Evolutionary conservation across 805 yeast species (phyloP).

Genomic region (Kregervanrija pseudodelftensis): DNA sequence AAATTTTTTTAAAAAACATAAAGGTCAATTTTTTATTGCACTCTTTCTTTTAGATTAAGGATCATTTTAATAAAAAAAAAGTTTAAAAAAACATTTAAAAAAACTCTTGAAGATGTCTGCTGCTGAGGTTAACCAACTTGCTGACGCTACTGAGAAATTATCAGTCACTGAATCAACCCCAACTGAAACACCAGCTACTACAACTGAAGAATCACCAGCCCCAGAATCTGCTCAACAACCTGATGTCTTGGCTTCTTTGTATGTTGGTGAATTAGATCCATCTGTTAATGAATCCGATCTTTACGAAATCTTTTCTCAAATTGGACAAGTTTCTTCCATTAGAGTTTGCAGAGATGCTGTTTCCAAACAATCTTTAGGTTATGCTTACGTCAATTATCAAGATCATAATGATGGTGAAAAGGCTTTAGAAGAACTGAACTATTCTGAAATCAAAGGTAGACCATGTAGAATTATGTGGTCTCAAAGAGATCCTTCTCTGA

Average conservation of each 20-base stretch:
- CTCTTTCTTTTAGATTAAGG: slow-evolving; percentile 2
- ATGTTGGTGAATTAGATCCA: slow-evolving; percentile 95
- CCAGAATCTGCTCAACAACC: slow-evolving; percentile 35
- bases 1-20: neutral
- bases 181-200: slow-evolving; percentile 25
- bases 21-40: slow-evolving; percentile 5
- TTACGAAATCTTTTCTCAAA: slow-evolving; percentile 88
- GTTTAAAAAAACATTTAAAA: slow-evolving; percentile 8
- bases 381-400: slow-evolving; percentile 96
- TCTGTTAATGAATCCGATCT: slow-evolving; percentile 89
- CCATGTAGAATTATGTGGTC: slow-evolving; percentile 99
- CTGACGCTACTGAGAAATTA: slow-evolving; percentile 29
- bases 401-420: slow-evolving; percentile 82
- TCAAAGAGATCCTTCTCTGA: slow-evolving; percentile 93
- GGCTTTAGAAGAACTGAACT: slow-evolving; percentile 94
- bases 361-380: slow-evolving; percentile 93
- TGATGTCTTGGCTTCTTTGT: slow-evolving; percentile 74
- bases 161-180: slow-evolving; percentile 26
- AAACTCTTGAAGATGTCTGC: slow-evolving; percentile 23
- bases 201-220: slow-evolving; percentile 26
- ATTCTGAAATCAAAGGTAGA: slow-evolving; percentile 86
- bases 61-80: slow-evolving; percentile 11
- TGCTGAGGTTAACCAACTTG: slow-evolving; percentile 27
- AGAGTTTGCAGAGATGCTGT: slow-evolving; percentile 99
- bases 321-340: slow-evolving; percentile 93